Evolutionary conservation across 345 rosid species (phyloP), one percentile per base, ranked within the genome.

Genomic region (Pseudoturritis turrita): DNA sequence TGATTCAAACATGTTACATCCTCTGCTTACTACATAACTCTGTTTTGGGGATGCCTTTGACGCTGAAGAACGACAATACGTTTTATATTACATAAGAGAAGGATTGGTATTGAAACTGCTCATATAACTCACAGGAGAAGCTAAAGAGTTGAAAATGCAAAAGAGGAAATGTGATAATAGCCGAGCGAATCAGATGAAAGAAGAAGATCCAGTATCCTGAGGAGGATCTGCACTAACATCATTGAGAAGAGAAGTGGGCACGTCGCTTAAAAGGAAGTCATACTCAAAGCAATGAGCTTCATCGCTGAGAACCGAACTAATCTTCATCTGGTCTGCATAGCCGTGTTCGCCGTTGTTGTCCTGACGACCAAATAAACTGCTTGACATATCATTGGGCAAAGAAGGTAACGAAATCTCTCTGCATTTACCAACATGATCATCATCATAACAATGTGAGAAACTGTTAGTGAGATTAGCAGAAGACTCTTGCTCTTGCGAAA

Each of bases 351-450:
- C 35, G 2, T 19, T 62, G 31, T 62, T 62, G 74, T 61, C 58
- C 8, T 69, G 60, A 46, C 15, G 21, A 56, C 39, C 33, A 12
- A 46, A 76, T 10, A 68, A n/a, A 53, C 70, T 61, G 37, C 51
- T 75, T 54, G 79, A 19, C 74, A 75, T 68, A 33, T 75, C 69
- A 31, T 10, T 68, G 15, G 78, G 73, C 0, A 61, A 45, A 44
- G 79, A 75, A 39, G 78, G 78, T 37, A 76, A 36, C 0, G 19
- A 45, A 7, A 62, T 6, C 43, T 61, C 64, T 14, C 13, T 53
- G 65, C 19, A 19, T 28, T 9, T 40, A 45, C 74, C 41, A 22
- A 14, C 35, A 45, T 55, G 62, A 44, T 46, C 51, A 53, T 53
- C 17, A 40, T 22, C 36, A 51, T 5, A 61, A 68, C 58, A 45